Percentiles rank a stretch among this genome's conserved stretches.
Conservation (phyloP, 129 eudicot genomes). For the Logfia minima region DNA sequence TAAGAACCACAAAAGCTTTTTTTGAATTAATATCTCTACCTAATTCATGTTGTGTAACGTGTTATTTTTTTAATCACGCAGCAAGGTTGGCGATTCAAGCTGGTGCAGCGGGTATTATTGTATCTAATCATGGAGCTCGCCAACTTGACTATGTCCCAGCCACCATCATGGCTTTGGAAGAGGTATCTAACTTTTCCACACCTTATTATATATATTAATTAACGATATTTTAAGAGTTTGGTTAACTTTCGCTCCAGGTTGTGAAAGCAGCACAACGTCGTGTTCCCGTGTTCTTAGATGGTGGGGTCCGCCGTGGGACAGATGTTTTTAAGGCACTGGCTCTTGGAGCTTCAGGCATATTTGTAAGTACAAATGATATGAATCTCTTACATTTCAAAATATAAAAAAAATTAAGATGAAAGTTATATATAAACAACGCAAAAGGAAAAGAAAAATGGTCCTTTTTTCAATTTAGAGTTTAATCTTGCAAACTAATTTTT, state of each 20-base stretch:
- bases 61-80: slow-evolving; percentile 37
- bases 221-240: background rate
- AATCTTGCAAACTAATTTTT: background rate
- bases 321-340: slow-evolving; percentile 97
- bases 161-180: slow-evolving; percentile 90
- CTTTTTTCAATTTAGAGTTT: background rate
- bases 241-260: slow-evolving; percentile 43
- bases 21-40: background rate
- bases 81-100: slow-evolving; percentile 88
- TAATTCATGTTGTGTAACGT: background rate
- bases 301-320: slow-evolving; percentile 97
- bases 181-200: slow-evolving; percentile 44
- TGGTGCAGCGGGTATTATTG: slow-evolving; percentile 93
- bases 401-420: too few relatives aligned
- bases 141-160: slow-evolving; percentile 97
- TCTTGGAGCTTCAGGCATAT: slow-evolving; percentile 90
- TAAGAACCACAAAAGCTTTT: slow-evolving; percentile 34
- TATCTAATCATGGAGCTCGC: slow-evolving; percentile 97
- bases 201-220: background rate
- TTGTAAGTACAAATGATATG: slow-evolving; percentile 55
- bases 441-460: background rate
- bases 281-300: slow-evolving; percentile 90
- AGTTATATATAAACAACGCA: too few relatives aligned
- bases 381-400: background rate
- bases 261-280: slow-evolving; percentile 96